These are phyloP conservation scores for Lonicera japonica DNA, from an alignment of 129 eudicot species.

Conservation along the genomic window DNA sequence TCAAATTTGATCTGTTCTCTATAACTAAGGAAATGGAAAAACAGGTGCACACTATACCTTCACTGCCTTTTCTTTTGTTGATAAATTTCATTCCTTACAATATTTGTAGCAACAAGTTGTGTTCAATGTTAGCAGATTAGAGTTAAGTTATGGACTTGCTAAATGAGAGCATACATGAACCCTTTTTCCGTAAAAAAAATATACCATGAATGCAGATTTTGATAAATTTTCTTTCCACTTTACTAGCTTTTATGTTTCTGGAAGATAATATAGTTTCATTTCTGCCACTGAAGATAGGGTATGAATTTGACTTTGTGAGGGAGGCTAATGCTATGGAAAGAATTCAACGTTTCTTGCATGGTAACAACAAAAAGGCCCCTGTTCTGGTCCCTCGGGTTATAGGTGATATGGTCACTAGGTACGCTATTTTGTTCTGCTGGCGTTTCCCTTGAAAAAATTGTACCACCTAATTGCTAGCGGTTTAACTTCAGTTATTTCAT, in stretches of 20 bases:
- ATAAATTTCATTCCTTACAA: no score
- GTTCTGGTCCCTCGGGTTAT: slow-evolving; percentile 73
- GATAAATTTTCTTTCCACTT: neutral
- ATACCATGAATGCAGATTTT: neutral
- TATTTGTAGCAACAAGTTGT: no score
- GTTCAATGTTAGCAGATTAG: no score
- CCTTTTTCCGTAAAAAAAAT: neutral
- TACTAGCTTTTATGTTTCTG: neutral
- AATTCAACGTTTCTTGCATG: slow-evolving; percentile 50
- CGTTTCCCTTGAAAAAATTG: neutral
- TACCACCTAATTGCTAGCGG: neutral
- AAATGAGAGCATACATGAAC: neutral
- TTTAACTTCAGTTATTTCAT: neutral
- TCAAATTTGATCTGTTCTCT: slow-evolving; percentile 83
- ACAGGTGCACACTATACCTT: slow-evolving; percentile 51
- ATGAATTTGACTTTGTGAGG: slow-evolving; percentile 90
- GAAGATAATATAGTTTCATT: slow-evolving; percentile 24
- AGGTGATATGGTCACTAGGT: slow-evolving; percentile 63
- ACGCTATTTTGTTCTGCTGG: slow-evolving; percentile 6
- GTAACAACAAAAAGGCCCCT: slow-evolving; percentile 59
- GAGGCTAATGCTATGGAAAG: slow-evolving; percentile 93
- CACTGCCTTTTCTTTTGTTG: neutral
- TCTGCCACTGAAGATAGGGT: slow-evolving; percentile 67
- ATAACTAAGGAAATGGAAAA: slow-evolving; percentile 94
- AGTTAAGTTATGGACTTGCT: neutral